Percentiles rank a stretch among this genome's conserved stretches.
Conservation (phyloP, 2,329 filamentous ascomycete species). For the Davidsoniella australis region DNA sequence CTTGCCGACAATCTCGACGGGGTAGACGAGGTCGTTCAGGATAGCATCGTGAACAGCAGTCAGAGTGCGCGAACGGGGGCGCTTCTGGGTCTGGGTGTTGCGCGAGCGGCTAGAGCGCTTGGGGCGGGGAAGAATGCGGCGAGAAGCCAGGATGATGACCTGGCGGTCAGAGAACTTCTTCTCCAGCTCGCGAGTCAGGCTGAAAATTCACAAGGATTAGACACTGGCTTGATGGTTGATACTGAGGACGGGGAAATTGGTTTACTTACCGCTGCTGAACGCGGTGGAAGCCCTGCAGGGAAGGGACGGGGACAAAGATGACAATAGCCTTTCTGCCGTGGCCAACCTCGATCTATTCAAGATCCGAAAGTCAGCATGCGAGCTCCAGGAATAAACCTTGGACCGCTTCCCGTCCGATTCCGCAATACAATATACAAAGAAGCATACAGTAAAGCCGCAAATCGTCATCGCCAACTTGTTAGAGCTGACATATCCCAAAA, state of each 20-base stretch:
- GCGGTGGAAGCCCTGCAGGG: conserved; percentile 96
- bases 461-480: conserved; percentile 14
- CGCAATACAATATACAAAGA: conserved; percentile 20
- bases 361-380: conserved; percentile 57
- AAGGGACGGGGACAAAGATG: conserved; percentile 99
- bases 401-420: conserved; percentile 64
- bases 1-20: conserved; percentile 99
- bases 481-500: conserved; percentile 11
- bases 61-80: conserved; percentile 90
- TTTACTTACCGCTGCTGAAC: conserved; percentile 91
- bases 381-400: conserved; percentile 55
- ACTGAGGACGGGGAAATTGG: background rate
- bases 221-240: background rate
- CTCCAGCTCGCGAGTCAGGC: conserved; percentile 98
- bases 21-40: conserved; percentile 95
- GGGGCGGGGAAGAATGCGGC: conserved; percentile 95
- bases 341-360: conserved; percentile 92
- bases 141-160: conserved; percentile 95
- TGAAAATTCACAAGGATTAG: conserved; percentile 24
- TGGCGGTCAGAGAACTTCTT: conserved; percentile 99
- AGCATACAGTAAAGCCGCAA: conserved; percentile 15
- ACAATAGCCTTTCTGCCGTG: conserved; percentile 99
- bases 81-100: conserved; percentile 97
- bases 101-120: conserved; percentile 96
- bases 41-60: conserved; percentile 98